phyloP scores from a whole-genome alignment of 2,329 filamentous ascomycete species.

The Botryotinia calthae region DNA sequence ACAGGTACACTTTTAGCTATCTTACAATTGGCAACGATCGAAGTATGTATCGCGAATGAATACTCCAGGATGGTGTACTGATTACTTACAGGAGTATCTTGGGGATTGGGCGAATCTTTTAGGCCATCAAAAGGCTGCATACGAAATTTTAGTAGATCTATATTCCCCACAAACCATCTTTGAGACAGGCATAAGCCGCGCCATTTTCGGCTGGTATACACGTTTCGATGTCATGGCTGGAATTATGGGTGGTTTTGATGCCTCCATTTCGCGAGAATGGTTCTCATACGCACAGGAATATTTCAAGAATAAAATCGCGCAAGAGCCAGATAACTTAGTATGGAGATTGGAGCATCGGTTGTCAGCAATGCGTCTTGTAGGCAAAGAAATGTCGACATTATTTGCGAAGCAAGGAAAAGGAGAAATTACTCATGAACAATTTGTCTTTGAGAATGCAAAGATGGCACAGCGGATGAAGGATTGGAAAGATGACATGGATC shows the following conservation, averaged over 20 bases:
- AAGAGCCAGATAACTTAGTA: constrained; percentile 60
- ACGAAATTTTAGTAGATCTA: constrained; percentile 73
- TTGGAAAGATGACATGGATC: constrained; percentile 58
- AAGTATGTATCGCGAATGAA: constrained; percentile 55
- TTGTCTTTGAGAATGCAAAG: constrained; percentile 57
- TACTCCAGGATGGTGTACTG: constrained; percentile 17
- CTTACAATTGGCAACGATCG: constrained; percentile 86
- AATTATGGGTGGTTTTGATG: constrained; percentile 75
- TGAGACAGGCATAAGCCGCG: constrained; percentile 66
- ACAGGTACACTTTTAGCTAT: constrained; percentile 81
- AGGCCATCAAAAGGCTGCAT: constrained; percentile 87
- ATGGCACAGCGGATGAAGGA: constrained; percentile 49
- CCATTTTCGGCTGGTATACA: constrained; percentile 83
- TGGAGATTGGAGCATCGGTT: constrained; percentile 67
- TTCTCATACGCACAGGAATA: constrained; percentile 53
- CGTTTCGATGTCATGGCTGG: constrained; percentile 84
- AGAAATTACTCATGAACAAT: constrained; percentile 63
- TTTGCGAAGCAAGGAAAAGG: constrained; percentile 67
- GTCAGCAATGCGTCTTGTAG: constrained; percentile 67
- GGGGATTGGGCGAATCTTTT: constrained; percentile 95
- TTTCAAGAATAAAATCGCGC: constrained; percentile 56
- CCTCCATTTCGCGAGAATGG: constrained; percentile 75
- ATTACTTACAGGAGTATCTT: constrained; percentile 70
- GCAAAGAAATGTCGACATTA: constrained; percentile 75
- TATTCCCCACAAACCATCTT: constrained; percentile 75